These are phyloP conservation scores for Cryptosporidium baileyi DNA, from an alignment of 169 alveolate genomes.

Conservation along the genomic window DNA sequence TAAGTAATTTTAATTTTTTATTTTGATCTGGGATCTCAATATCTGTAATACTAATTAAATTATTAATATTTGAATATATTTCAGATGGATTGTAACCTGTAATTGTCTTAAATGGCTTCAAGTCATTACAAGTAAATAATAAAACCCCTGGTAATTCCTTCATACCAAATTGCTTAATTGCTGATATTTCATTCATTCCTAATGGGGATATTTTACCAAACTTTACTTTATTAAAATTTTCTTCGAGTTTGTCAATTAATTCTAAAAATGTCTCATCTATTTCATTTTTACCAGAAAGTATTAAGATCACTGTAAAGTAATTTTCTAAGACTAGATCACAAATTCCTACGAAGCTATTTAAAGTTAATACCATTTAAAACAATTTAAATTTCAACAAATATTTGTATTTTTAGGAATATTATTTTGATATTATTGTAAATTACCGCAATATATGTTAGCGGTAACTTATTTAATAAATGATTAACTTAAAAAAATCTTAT, in stretches of 20 bases:
- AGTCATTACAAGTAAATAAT: conserved; percentile 24
- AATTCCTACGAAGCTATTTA: conserved; percentile 49
- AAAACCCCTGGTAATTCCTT: conserved; percentile 23
- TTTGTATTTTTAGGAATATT: too few relatives aligned
- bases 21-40: conserved; percentile 6
- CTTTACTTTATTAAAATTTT: background rate
- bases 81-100: conserved; percentile 25
- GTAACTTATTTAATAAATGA: background rate
- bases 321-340: conserved; percentile 19
- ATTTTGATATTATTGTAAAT: too few relatives aligned
- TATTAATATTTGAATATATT: background rate
- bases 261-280: conserved; percentile 7
- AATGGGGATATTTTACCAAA: background rate
- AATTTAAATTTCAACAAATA: too few relatives aligned
- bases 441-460: too few relatives aligned
- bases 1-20: conserved; percentile 12
- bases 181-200: conserved; percentile 32
- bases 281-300: conserved; percentile 35
- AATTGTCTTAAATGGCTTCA: conserved; percentile 1
- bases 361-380: background rate
- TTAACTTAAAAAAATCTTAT: too few relatives aligned
- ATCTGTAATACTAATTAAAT: background rate
- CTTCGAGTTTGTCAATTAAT: background rate
- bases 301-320: background rate
- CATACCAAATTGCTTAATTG: conserved; percentile 35